phyloP scores from a whole-genome alignment of 2,329 filamentous ascomycete species.

The Aureobasidium vineae region DNA sequence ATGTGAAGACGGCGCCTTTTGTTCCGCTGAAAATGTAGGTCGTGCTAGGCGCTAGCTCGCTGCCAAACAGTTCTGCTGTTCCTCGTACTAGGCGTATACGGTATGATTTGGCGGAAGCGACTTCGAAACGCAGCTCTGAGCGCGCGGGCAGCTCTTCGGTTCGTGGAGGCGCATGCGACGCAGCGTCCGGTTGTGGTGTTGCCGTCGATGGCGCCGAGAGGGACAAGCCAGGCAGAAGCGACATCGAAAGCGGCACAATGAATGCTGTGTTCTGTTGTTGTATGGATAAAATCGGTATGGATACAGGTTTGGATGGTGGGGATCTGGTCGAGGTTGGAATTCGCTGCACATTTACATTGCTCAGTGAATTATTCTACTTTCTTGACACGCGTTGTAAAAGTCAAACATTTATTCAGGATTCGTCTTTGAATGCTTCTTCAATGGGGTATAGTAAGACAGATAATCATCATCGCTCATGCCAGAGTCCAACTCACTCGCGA shows the following conservation, averaged over 20 bases:
- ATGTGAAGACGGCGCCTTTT: constrained; percentile 88
- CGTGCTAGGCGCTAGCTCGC: constrained; percentile 79
- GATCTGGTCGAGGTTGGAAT: neutral
- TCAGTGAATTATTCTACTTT: neutral
- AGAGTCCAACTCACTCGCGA: constrained; percentile 33
- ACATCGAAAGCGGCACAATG: neutral
- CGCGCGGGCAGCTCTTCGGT: constrained; percentile 46
- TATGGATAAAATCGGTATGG: neutral
- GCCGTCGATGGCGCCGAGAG: constrained; percentile 37
- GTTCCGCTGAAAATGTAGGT: constrained; percentile 76
- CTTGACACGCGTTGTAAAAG: neutral
- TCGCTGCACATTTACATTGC: neutral
- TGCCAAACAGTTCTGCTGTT: constrained; percentile 90
- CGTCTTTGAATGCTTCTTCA: neutral
- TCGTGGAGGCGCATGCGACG: constrained; percentile 36
- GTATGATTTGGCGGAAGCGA: constrained; percentile 38
- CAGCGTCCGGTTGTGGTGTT: constrained; percentile 29
- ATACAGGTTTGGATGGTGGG: neutral
- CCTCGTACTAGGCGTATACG: constrained; percentile 67
- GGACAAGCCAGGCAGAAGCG: constrained; percentile 47
- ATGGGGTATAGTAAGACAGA: no score
- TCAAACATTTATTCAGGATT: neutral
- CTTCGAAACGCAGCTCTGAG: constrained; percentile 48
- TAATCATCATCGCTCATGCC: neutral
- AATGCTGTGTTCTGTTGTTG: neutral